These are phyloP conservation scores for Fomitopsis pinicola DNA, from an alignment of 1,284 basidiomycete species.

Conservation along the genomic window DNA sequence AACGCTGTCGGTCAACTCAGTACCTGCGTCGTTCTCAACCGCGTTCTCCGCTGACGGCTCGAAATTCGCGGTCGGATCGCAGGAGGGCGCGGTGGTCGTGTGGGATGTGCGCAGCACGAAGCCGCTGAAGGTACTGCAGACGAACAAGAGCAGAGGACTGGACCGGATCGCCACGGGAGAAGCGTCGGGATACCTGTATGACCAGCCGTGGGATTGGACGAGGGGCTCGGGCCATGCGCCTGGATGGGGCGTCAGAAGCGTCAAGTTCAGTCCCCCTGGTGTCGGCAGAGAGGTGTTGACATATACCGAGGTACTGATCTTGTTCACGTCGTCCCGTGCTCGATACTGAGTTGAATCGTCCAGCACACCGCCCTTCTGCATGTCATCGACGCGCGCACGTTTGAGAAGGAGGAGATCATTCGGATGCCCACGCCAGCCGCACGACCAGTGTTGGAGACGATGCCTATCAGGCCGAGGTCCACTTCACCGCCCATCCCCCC, in stretches of 20 bases:
- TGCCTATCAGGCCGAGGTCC: conserved; percentile 22
- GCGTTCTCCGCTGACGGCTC: conserved; percentile 77
- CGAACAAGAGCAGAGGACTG: conserved; percentile 41
- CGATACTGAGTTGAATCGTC: background rate
- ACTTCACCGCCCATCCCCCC: conserved; percentile 19
- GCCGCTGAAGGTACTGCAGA: conserved; percentile 63
- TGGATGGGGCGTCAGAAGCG: conserved; percentile 72
- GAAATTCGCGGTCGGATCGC: conserved; percentile 83
- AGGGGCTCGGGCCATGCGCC: conserved; percentile 49
- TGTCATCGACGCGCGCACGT: conserved; percentile 76
- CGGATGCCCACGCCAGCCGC: conserved; percentile 46
- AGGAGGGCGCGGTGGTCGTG: conserved; percentile 79
- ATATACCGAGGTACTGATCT: conserved; percentile 71
- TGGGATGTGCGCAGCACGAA: conserved; percentile 75
- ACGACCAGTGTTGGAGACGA: conserved; percentile 13
- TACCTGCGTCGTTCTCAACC: conserved; percentile 78
- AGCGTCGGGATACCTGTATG: conserved; percentile 52
- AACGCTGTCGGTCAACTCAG: conserved; percentile 28
- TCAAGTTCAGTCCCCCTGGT: conserved; percentile 66
- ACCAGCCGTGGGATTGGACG: conserved; percentile 66
- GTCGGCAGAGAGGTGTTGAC: conserved; percentile 65
- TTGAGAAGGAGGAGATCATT: conserved; percentile 69
- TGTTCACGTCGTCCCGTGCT: background rate
- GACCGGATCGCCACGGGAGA: conserved; percentile 34
- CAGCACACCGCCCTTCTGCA: conserved; percentile 76